phyloP scores from a whole-genome alignment of 179 eudicot species.

The Carnegiea gigantea region DNA sequence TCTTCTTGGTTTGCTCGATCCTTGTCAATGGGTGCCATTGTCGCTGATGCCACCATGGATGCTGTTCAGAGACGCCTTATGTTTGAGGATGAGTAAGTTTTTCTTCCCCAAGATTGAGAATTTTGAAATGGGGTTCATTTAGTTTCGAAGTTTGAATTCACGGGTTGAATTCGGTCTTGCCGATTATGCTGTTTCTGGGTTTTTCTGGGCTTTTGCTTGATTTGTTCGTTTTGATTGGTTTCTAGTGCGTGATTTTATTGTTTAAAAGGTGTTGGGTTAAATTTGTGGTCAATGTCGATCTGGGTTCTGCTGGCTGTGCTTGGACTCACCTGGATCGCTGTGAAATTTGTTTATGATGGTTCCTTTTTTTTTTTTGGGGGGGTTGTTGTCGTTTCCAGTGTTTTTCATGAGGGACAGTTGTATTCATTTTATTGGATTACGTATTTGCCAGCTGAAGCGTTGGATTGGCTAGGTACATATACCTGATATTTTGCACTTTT shows the following conservation, averaged over 20 bases:
- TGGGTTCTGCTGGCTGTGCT: background rate
- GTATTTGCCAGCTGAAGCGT: background rate
- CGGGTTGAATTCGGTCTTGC: slow-evolving; percentile 1
- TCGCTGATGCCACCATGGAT: slow-evolving; percentile 70
- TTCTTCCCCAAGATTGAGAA: background rate
- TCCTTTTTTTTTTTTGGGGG: background rate
- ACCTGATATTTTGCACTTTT: background rate
- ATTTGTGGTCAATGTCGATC: slow-evolving; percentile 12
- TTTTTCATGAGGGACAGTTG: background rate
- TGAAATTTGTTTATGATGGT: background rate
- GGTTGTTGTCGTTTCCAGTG: background rate
- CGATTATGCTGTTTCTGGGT: background rate
- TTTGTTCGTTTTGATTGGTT: background rate
- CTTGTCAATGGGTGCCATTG: slow-evolving; percentile 38
- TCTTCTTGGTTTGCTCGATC: slow-evolving; percentile 24
- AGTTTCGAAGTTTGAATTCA: background rate
- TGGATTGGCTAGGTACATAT: background rate
- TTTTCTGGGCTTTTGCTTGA: background rate
- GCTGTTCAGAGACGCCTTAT: slow-evolving; percentile 89
- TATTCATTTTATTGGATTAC: background rate
- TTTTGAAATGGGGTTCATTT: slow-evolving; percentile 1
- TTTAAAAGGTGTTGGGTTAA: background rate
- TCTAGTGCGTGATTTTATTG: background rate
- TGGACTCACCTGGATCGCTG: background rate
- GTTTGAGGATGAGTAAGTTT: slow-evolving; percentile 91